A percentile compares a stretch with the other conserved stretches of the same genome.
These are phyloP conservation scores for Scenedesmus sp. DNA, from an alignment of 163 green algal species.

Conservation along the genomic window DNA sequence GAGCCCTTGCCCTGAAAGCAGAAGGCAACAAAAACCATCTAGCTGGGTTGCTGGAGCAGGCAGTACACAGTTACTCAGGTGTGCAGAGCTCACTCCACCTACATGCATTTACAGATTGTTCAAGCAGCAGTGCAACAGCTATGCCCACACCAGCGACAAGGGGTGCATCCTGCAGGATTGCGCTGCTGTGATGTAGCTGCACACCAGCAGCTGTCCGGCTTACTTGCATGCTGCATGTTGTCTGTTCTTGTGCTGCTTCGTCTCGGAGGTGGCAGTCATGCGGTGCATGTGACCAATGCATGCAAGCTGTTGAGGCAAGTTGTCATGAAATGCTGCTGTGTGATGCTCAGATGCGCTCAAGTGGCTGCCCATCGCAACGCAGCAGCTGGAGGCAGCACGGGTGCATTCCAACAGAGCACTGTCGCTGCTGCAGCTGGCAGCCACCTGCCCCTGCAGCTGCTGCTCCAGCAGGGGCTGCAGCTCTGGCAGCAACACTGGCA, in stretches of 20 bases:
- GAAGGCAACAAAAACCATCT: not conserved
- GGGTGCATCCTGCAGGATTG: not conserved
- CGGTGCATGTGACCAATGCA: no score
- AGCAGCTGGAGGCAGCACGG: not conserved
- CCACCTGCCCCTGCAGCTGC: slow-evolving; percentile 14
- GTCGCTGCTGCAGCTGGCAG: slow-evolving; percentile 18
- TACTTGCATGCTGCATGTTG: no score
- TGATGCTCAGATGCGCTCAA: slow-evolving; percentile 12
- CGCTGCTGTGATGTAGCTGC: not conserved
- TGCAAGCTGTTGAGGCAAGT: no score
- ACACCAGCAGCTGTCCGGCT: not conserved
- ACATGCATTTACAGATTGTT: not conserved
- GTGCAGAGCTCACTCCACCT: not conserved
- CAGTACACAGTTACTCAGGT: slow-evolving; percentile 28
- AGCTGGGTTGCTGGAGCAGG: not conserved
- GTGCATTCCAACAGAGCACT: slow-evolving; percentile 43
- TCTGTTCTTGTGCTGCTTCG: no score
- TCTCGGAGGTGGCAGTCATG: no score
- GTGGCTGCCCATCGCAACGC: not conserved
- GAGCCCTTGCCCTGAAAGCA: not conserved
- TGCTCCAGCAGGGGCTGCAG: not conserved
- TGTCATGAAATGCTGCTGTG: not conserved
- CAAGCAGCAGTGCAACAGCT: not conserved
- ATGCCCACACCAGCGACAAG: no score
- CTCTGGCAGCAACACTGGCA: not conserved